A percentile compares a stretch with the other conserved stretches of the same genome.
These are phyloP conservation scores for Suhomyces ambrosiae DNA, from an alignment of 1,139 yeast species.

Conservation along the genomic window DNA sequence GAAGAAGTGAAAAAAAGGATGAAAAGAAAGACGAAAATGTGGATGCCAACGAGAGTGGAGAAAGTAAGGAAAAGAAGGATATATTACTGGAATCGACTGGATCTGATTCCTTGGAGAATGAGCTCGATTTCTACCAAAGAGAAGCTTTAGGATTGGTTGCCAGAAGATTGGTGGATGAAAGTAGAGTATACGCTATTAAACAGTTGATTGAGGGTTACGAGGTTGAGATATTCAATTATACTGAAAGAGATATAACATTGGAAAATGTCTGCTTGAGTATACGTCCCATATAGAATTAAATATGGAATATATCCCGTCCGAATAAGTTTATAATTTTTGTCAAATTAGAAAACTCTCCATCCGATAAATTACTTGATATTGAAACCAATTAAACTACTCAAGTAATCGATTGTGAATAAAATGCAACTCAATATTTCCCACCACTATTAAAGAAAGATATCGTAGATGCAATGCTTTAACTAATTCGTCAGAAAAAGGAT, in stretches of 20 bases:
- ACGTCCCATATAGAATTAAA: conserved; percentile 1
- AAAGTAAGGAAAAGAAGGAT: conserved; percentile 34
- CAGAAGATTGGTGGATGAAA: conserved; percentile 67
- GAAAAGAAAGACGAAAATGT: conserved; percentile 20
- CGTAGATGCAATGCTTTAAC: not conserved
- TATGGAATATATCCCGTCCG: not conserved
- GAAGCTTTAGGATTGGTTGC: conserved; percentile 64
- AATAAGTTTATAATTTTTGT: no score
- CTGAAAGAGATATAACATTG: conserved; percentile 55
- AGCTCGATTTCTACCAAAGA: conserved; percentile 46
- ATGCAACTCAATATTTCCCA: no score
- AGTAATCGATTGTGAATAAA: no score
- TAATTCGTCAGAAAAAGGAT: no score
- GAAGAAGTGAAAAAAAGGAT: conserved; percentile 34
- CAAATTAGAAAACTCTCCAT: no score
- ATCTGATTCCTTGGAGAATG: conserved; percentile 5
- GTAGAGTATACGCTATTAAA: conserved; percentile 49
- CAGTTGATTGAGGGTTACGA: conserved; percentile 32
- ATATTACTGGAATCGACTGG: not conserved
- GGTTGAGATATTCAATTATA: conserved; percentile 61
- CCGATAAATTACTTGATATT: no score
- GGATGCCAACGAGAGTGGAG: not conserved
- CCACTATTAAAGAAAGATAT: no score
- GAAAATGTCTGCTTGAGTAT: conserved; percentile 66
- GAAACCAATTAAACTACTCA: no score